Base-by-base conservation (phyloP, 176 grass and related monocot genomes). In the Echinochloa phyllopogon region DNA sequence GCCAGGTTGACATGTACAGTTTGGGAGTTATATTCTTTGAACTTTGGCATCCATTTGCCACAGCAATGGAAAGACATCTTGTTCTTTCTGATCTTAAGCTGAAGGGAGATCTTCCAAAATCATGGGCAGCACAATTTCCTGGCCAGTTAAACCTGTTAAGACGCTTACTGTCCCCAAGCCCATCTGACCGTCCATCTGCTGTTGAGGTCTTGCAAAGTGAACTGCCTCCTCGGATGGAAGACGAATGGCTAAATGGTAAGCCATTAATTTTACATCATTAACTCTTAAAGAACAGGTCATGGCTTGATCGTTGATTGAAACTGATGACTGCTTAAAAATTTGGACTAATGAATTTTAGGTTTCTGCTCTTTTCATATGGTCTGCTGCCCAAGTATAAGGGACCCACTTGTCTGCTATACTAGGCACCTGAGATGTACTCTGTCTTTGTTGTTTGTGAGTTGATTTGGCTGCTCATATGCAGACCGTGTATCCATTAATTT, bases 1-100 rank as follows among this genome's bases (percentile, higher is more conserved):
- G 61, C 84, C 76, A 98, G 96, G 96, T 93, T 79, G 96, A 98
- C 80, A 98, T 98, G 93, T 98, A 98, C 74, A 98, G 96, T 86
- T 80, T 95, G 51, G 96, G 96, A 78, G 89, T 98, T 41, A 98
- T 98, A 88, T 98, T 98, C 69, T 98, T 98, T 81, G 96, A 98
- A 91, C 91, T 98, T 69, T 98, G 93, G 93, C 93, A 98, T 71
- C 96, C 96, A 75, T 95, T 98, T 95, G 74, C 82, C 83, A 98
- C 96, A 33, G 93, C 87, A 29, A 98, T 98, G 96, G 96, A 98
- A 79, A 91, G 96, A 9, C 75, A 95, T 77, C 83, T 94, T 85
- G 93, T 98, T 90, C 93, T 98, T 76, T 95, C 96, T 76, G 96
- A 98, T 87, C 91, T 98, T 63, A 98, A 95, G 87, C 91, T 76